Evolutionary conservation across 495 filamentous ascomycete species (phyloP).

Genomic region (Penicillium herquei): DNA sequence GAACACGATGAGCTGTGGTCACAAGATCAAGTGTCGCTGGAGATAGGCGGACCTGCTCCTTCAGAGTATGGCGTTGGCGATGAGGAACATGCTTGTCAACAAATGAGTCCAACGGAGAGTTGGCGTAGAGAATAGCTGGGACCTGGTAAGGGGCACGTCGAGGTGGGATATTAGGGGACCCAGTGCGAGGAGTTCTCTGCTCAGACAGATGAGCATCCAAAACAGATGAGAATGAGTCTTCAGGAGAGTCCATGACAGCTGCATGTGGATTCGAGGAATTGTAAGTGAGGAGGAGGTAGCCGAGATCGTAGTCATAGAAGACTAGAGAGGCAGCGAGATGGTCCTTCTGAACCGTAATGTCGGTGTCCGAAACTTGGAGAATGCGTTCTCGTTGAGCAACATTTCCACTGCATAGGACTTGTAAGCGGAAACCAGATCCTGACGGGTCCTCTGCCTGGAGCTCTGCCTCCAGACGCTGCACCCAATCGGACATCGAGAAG

Average conservation of each 20-base stretch:
- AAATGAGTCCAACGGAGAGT: slow-evolving; percentile 58
- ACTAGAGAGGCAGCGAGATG: slow-evolving; percentile 61
- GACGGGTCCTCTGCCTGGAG: slow-evolving; percentile 60
- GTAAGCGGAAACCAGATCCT: slow-evolving; percentile 70
- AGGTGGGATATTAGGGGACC: slow-evolving; percentile 27
- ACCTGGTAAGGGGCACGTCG: slow-evolving; percentile 70
- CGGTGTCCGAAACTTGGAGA: slow-evolving; percentile 48
- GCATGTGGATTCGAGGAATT: slow-evolving; percentile 61
- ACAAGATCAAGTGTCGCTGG: slow-evolving; percentile 73
- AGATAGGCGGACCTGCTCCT: slow-evolving; percentile 71
- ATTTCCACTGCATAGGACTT: slow-evolving; percentile 63
- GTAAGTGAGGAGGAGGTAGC: slow-evolving; percentile 76
- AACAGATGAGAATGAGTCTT: slow-evolving; percentile 32
- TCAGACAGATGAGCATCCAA: slow-evolving; percentile 32
- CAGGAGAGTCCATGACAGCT: slow-evolving; percentile 64
- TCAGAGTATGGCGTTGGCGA: slow-evolving; percentile 58
- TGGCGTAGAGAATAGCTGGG: slow-evolving; percentile 59
- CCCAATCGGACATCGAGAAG: slow-evolving; percentile 72
- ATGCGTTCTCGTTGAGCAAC: slow-evolving; percentile 60
- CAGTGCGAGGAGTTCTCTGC: slow-evolving; percentile 15
- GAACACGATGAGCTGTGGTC: slow-evolving; percentile 70
- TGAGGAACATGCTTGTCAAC: slow-evolving; percentile 59
- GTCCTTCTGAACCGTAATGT: slow-evolving; percentile 27
- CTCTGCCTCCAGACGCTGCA: slow-evolving; percentile 73
- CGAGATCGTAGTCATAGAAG: slow-evolving; percentile 71